Evolutionary conservation across 2,329 filamentous ascomycete genomes (phyloP).

Genomic region (Stagonosporopsis cucurbitacearum): DNA sequence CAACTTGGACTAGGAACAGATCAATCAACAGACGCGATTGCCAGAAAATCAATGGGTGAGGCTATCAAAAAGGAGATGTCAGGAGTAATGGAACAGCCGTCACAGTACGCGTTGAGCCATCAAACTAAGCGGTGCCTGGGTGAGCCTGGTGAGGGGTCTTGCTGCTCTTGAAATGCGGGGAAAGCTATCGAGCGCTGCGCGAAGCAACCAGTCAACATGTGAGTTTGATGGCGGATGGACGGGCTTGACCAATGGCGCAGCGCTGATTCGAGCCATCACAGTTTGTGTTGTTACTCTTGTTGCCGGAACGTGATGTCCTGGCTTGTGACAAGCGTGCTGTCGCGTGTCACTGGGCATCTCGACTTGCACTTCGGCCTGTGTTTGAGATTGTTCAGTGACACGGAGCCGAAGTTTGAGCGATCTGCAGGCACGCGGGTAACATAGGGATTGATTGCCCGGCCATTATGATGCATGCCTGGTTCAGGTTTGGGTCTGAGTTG

Average conservation of each 20-base stretch:
- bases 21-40: slow-evolving; percentile 1
- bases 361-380: background rate
- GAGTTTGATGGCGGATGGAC: slow-evolving; percentile 13
- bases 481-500: slow-evolving; percentile 5
- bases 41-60: slow-evolving; percentile 13
- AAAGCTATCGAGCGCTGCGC: slow-evolving; percentile 15
- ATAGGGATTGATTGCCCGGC: background rate
- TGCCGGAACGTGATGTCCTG: slow-evolving; percentile 4
- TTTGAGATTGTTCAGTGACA: slow-evolving; percentile 6
- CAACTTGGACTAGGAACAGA: slow-evolving; percentile 1
- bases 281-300: slow-evolving; percentile 3
- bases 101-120: slow-evolving; percentile 18
- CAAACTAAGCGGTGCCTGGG: slow-evolving; percentile 29
- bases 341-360: slow-evolving; percentile 17
- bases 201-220: slow-evolving; percentile 20
- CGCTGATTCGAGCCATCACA: slow-evolving; percentile 8
- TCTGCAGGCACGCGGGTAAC: slow-evolving; percentile 8
- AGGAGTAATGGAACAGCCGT: slow-evolving; percentile 13
- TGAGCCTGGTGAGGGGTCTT: slow-evolving; percentile 35
- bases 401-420: background rate
- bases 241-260: slow-evolving; percentile 26
- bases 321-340: slow-evolving; percentile 16
- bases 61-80: slow-evolving; percentile 22
- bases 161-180: slow-evolving; percentile 33
- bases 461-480: slow-evolving; percentile 1